Conservation (phyloP, 1,284 basidiomycete species). For the Golubevia sp. region DNA sequence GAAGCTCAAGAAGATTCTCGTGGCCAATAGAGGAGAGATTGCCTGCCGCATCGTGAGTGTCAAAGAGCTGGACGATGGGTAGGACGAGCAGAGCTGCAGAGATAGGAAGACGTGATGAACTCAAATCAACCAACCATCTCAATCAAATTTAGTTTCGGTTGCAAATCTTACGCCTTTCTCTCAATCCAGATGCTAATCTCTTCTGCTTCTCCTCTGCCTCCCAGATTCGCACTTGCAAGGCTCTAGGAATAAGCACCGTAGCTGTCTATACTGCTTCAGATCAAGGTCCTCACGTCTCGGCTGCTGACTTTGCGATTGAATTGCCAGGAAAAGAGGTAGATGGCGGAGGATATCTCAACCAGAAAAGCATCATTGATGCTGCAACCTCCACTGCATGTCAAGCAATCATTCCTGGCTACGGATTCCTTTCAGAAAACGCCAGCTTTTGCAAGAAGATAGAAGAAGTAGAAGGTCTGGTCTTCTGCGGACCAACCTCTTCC, state of each 20-base stretch:
- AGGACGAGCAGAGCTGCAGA: too few species aligned
- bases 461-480: slow-evolving; percentile 9
- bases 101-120: too few species aligned
- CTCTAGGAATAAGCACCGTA: slow-evolving; percentile 11
- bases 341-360: slow-evolving; percentile 24
- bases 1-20: slow-evolving; percentile 9
- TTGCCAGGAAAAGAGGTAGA: slow-evolving; percentile 22
- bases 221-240: slow-evolving; percentile 15
- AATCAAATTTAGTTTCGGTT: too few species aligned
- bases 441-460: slow-evolving; percentile 17
- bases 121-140: too few species aligned
- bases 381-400: slow-evolving; percentile 9
- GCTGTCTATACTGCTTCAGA: slow-evolving; percentile 20
- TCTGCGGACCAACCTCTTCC: slow-evolving; percentile 18
- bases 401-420: slow-evolving; percentile 23
- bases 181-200: not conserved
- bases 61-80: too few species aligned
- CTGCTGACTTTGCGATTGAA: slow-evolving; percentile 13
- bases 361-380: slow-evolving; percentile 16
- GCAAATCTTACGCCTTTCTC: not conserved
- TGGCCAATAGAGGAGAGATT: slow-evolving; percentile 32
- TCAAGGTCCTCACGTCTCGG: slow-evolving; percentile 10
- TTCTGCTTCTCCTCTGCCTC: not conserved
- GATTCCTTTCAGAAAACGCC: slow-evolving; percentile 24
- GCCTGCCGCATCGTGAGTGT: slow-evolving; percentile 16